These are phyloP conservation scores for Hypericum androsaemum DNA, from an alignment of 345 rosid genomes.

Conservation along the genomic window DNA sequence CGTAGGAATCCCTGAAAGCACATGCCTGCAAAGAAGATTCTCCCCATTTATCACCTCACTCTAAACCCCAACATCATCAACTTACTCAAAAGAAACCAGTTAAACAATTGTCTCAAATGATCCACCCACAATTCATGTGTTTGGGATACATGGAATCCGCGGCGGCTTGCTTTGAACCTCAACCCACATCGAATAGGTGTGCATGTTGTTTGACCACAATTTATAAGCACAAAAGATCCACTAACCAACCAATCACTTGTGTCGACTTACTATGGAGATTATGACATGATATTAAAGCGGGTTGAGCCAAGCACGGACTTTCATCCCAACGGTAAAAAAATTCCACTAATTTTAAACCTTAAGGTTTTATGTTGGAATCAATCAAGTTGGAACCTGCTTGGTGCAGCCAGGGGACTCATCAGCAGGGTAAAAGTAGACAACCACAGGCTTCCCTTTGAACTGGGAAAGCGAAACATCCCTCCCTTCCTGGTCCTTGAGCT, in stretches of 20 bases:
- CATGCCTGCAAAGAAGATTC: slow-evolving; percentile 46
- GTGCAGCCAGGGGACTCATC: slow-evolving; percentile 96
- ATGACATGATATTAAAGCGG: background rate
- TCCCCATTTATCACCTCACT: slow-evolving; percentile 1
- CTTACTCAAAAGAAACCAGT: background rate
- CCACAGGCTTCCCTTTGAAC: slow-evolving; percentile 92
- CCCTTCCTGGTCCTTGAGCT: slow-evolving; percentile 88
- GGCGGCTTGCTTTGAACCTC: too few species aligned
- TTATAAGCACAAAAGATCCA: too few species aligned
- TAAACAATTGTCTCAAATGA: background rate
- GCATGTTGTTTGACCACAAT: too few species aligned
- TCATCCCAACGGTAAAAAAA: too few species aligned
- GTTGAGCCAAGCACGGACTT: too few species aligned
- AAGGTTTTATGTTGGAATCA: too few species aligned
- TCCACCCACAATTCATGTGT: too few species aligned
- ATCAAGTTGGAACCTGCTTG: slow-evolving; percentile 88
- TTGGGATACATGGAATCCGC: too few species aligned
- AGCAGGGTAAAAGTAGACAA: slow-evolving; percentile 90
- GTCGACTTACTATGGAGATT: too few species aligned
- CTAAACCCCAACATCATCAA: background rate
- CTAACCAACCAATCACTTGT: too few species aligned
- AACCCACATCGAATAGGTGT: too few species aligned
- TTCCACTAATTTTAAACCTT: too few species aligned
- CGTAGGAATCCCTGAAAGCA: slow-evolving; percentile 84
- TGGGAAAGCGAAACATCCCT: slow-evolving; percentile 54